Evolutionary conservation across 2,329 filamentous ascomycete species (phyloP).

Genomic region (Gnomoniopsis smithogilvyi): DNA sequence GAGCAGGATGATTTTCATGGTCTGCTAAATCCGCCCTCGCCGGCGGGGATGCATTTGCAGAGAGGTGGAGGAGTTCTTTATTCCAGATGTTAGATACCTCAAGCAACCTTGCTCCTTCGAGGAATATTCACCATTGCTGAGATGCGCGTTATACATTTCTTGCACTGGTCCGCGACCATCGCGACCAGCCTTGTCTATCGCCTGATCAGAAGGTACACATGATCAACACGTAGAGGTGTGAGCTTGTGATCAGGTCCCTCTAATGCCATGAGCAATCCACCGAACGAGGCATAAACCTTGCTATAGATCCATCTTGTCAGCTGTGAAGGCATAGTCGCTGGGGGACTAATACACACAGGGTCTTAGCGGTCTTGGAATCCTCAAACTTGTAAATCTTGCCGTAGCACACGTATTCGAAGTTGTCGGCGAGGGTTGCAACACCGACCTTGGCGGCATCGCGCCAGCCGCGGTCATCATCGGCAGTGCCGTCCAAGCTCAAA

Average conservation of each 20-base stretch:
- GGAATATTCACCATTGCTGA: constrained; percentile 9
- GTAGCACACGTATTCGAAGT: constrained; percentile 85
- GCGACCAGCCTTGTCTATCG: constrained; percentile 53
- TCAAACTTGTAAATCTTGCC: constrained; percentile 89
- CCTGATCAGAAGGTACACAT: constrained; percentile 91
- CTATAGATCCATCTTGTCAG: constrained; percentile 41
- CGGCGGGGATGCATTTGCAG: not conserved
- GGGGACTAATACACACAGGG: constrained; percentile 63
- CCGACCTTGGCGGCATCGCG: constrained; percentile 62
- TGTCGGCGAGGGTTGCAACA: constrained; percentile 66
- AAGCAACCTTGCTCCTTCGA: not conserved
- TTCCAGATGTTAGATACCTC: not conserved
- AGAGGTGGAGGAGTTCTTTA: not conserved
- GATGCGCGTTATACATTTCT: not conserved
- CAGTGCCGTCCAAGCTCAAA: constrained; percentile 79
- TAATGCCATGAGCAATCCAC: constrained; percentile 83
- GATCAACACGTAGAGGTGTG: constrained; percentile 84
- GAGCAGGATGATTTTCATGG: not conserved
- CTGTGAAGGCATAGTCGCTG: not conserved
- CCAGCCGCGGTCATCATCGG: constrained; percentile 77
- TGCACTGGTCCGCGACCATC: not conserved
- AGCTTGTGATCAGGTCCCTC: constrained; percentile 96
- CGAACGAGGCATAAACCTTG: constrained; percentile 92
- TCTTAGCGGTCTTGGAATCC: constrained; percentile 73
- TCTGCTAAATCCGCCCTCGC: not conserved